Percentiles rank a stretch among this genome's conserved stretches.
Conservation (phyloP, 2,329 filamentous ascomycete species). For the Fusarium sulawesiense region DNA sequence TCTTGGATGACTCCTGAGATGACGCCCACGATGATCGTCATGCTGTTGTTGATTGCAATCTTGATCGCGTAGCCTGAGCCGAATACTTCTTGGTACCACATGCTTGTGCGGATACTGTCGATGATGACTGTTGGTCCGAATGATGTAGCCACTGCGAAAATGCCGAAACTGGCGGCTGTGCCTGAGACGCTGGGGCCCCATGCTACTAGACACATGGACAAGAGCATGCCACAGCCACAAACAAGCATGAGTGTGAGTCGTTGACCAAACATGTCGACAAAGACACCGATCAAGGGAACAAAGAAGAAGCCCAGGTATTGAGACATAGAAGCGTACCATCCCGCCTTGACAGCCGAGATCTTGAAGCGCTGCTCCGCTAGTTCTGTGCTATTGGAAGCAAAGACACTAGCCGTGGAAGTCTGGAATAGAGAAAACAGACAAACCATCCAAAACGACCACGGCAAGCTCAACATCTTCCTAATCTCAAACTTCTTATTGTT, state of each 20-base stretch:
- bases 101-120: conserved; percentile 68
- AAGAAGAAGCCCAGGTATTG: conserved; percentile 70
- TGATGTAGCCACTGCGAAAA: conserved; percentile 66
- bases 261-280: conserved; percentile 67
- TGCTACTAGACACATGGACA: conserved; percentile 66
- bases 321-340: conserved; percentile 69
- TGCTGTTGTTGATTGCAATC: conserved; percentile 71
- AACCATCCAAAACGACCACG: conserved; percentile 70
- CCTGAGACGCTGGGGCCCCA: conserved; percentile 62
- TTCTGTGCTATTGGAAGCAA: conserved; percentile 69
- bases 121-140: conserved; percentile 70
- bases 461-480: conserved; percentile 65
- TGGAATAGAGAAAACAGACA: conserved; percentile 68
- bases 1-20: conserved; percentile 70
- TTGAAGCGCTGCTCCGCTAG: conserved; percentile 69
- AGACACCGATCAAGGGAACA: conserved; percentile 65
- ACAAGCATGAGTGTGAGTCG: conserved; percentile 65
- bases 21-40: conserved; percentile 70
- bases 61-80: conserved; percentile 70
- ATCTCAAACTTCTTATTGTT: conserved; percentile 68
- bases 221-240: conserved; percentile 60
- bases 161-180: conserved; percentile 68
- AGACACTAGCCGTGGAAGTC: conserved; percentile 66
- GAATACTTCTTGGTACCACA: conserved; percentile 71
- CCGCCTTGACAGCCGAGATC: conserved; percentile 64